Conservation (phyloP, 73 alveolate species). For the Diophrys sp. region DNA sequence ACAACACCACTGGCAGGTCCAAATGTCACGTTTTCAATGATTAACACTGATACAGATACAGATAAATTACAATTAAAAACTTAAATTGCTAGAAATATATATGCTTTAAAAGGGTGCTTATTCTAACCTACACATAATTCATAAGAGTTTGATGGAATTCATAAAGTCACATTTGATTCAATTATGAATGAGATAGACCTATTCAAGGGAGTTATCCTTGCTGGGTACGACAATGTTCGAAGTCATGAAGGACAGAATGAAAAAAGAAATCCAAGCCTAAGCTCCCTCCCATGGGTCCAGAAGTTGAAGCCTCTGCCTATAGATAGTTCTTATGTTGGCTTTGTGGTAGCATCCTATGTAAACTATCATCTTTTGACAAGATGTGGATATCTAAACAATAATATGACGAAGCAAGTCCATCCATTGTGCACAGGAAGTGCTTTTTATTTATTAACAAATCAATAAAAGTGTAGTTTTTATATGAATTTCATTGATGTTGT, state of each 20-base stretch:
- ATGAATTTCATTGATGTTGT: background rate
- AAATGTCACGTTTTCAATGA: too few species aligned
- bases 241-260: conserved; percentile 84
- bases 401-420: conserved; percentile 71
- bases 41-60: too few species aligned
- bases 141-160: conserved; percentile 79
- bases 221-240: conserved; percentile 92
- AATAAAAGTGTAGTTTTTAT: too few species aligned
- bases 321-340: conserved; percentile 80
- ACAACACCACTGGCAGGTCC: too few species aligned
- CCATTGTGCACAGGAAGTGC: conserved; percentile 81
- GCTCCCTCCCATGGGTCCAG: conserved; percentile 84
- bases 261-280: conserved; percentile 69
- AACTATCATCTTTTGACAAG: conserved; percentile 67
- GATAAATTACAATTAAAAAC: too few species aligned
- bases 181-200: conserved; percentile 85
- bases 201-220: conserved; percentile 79
- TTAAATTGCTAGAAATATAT: too few species aligned
- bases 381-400: conserved; percentile 85
- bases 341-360: conserved; percentile 83
- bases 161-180: conserved; percentile 83
- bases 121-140: conserved; percentile 70
- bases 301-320: conserved; percentile 85
- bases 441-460: conserved; percentile 59
- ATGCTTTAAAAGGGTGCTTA: too few species aligned